Base-by-base conservation (phyloP, 306 rosid species). In the Styphnolobium japonicum region DNA sequence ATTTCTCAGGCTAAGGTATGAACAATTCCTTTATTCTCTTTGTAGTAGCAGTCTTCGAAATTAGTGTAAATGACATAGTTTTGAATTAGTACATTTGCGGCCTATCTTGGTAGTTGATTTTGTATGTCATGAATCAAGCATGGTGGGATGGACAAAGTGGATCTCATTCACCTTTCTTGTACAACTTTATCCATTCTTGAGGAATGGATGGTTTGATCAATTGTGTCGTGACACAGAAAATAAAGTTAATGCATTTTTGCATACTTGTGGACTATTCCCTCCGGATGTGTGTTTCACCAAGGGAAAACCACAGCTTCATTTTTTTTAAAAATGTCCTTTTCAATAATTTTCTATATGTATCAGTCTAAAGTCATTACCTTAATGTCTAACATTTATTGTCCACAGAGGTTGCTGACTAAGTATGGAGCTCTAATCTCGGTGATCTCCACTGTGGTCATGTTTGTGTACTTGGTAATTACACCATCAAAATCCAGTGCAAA, bases 391-490 rank as follows among this genome's bases (percentile, higher is more conserved):
- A 76, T 27, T 80, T 80, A 2, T 76, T 83, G 15, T 83, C 34
- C 36, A 77, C 99, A 95, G 99, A 93, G 89, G 73, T 73, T 93
- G 87, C 87, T 93, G 78, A 92, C 91, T 53, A 93, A 95, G 85
- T 93, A 93, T 51, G 99, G 99, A 45, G 86, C 98, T 82, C 87
- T 95, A 67, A 69, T 93, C 78, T 91, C 98, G 2, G 99, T 95
- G 79, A 33, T 91, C 53, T 86, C 98, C 85, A 84, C 93, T 1
- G 39, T 95, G 39, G 91, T 82, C 61, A 61, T 90, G 85, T 95
- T 95, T 68, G 82, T 95, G 37, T 93, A 77, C 85, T 86, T 92
- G 83, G 83, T 95, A 23, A 89, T 84, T 4, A 37, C 90, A 18
- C 99, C 99, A 71, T 91, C 98, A 12, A 95, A 93, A 87, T 93